A percentile compares a stretch with the other conserved stretches of the same genome.
These are phyloP conservation scores for Calocybe gangraenosa DNA, from an alignment of 768 basidiomycete genomes.

Conservation along the genomic window DNA sequence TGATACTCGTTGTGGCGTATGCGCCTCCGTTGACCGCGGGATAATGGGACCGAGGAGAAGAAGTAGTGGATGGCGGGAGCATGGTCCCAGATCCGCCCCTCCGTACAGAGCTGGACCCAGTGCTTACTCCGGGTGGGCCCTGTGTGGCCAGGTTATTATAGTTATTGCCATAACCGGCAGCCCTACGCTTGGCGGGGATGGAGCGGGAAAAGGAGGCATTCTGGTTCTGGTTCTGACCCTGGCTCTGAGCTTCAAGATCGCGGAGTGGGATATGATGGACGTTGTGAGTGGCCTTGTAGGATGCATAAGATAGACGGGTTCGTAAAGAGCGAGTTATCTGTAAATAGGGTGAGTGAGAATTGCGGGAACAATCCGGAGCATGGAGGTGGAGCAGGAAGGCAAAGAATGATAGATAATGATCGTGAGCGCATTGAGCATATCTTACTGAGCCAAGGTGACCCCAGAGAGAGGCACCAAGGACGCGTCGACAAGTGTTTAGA, in stretches of 20 bases:
- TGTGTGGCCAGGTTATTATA: constrained; percentile 52
- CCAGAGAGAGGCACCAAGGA: constrained; percentile 27
- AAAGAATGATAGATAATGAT: constrained; percentile 9
- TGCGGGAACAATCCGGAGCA: constrained; percentile 19
- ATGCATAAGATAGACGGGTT: constrained; percentile 77
- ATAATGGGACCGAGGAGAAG: constrained; percentile 42
- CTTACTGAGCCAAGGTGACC: constrained; percentile 6
- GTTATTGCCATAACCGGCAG: constrained; percentile 38
- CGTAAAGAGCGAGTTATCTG: constrained; percentile 81
- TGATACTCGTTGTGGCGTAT: constrained; percentile 26
- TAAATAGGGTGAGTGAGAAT: constrained; percentile 12
- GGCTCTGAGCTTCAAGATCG: constrained; percentile 66
- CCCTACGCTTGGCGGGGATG: constrained; percentile 58
- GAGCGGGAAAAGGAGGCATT: constrained; percentile 43
- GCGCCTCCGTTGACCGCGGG: constrained; percentile 28
- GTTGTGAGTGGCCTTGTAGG: constrained; percentile 79
- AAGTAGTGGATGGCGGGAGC: constrained; percentile 37
- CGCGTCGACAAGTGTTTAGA: constrained; percentile 42
- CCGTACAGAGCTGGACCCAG: constrained; percentile 26
- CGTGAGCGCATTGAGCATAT: constrained; percentile 3
- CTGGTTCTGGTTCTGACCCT: constrained; percentile 34
- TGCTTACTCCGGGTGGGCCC: constrained; percentile 28
- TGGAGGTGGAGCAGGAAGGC: constrained; percentile 5
- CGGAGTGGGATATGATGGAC: constrained; percentile 59
- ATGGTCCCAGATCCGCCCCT: constrained; percentile 40